A percentile compares a stretch with the other conserved stretches of the same genome.
These are phyloP conservation scores for Phyllosticta citriasiana DNA, from an alignment of 2,329 filamentous ascomycete species.

Conservation along the genomic window DNA sequence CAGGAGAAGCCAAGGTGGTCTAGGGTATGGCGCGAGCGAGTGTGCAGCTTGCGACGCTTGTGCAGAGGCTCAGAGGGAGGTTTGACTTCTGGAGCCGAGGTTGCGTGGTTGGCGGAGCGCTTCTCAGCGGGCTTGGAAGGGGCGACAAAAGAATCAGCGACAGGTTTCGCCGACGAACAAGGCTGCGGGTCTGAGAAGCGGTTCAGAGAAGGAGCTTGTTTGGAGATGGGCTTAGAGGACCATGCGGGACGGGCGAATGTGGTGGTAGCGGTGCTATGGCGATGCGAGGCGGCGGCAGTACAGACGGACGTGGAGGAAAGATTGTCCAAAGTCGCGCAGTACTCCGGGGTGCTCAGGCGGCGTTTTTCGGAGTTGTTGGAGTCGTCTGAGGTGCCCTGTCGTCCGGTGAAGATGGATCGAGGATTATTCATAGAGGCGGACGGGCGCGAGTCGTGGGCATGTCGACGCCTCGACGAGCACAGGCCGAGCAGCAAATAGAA, in stretches of 20 bases:
- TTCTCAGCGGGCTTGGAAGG: constrained; percentile 7
- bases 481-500: background rate
- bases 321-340: constrained; percentile 14
- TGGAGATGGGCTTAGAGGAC: background rate
- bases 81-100: background rate
- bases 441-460: background rate
- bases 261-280: background rate
- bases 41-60: constrained; percentile 24
- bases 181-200: constrained; percentile 14
- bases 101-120: constrained; percentile 4
- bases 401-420: constrained; percentile 29
- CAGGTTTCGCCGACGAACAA: constrained; percentile 11
- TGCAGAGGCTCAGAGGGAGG: constrained; percentile 21
- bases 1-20: constrained; percentile 26
- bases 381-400: constrained; percentile 11
- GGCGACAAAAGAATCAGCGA: constrained; percentile 13
- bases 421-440: constrained; percentile 18
- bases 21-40: constrained; percentile 23
- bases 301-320: constrained; percentile 12
- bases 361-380: constrained; percentile 9
- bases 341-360: constrained; percentile 16
- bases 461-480: background rate
- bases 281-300: constrained; percentile 1
- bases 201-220: background rate
- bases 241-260: background rate